A percentile compares a stretch with the other conserved stretches of the same genome.
Conservation (phyloP, 371 early-diverging fungal genomes). For the Capillidium rhysosporum region DNA sequence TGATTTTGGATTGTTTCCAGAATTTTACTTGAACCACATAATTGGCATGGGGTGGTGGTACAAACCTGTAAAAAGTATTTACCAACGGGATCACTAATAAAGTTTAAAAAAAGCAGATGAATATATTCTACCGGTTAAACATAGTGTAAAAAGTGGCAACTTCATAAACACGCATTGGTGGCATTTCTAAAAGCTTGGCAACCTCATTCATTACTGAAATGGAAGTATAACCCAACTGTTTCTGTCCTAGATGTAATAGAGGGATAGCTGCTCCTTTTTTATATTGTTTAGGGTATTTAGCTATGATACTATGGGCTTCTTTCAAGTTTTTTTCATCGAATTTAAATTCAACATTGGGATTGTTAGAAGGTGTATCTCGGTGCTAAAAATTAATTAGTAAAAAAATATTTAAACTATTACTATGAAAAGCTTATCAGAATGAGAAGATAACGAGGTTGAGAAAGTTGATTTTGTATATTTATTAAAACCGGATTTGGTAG, state of each 20-base stretch:
- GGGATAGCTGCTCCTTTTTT: conserved; percentile 96
- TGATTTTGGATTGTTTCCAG: conserved; percentile 66
- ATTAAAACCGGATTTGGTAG: not conserved
- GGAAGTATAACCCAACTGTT: conserved; percentile 82
- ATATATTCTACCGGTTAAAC: conserved; percentile 66
- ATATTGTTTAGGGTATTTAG: conserved; percentile 92
- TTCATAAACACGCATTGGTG: conserved; percentile 97
- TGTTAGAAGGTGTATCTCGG: conserved; percentile 82
- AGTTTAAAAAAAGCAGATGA: not conserved
- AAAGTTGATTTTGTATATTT: conserved; percentile 9
- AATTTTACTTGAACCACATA: conserved; percentile 82
- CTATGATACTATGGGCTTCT: conserved; percentile 68
- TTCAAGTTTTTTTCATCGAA: conserved; percentile 60
- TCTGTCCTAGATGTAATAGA: conserved; percentile 84
- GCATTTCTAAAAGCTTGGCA: conserved; percentile 80
- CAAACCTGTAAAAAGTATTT: conserved; percentile 95
- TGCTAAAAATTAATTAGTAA: conserved; percentile 26
- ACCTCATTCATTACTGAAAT: conserved; percentile 94
- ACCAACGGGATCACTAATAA: conserved; percentile 73
- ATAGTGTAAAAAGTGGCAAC: conserved; percentile 99
- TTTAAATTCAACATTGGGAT: conserved; percentile 65
- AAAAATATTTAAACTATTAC: conserved; percentile 16
- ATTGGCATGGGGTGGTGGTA: conserved; percentile 94
- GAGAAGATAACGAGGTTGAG: conserved; percentile 25
- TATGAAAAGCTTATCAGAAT: conserved; percentile 47